Conservation (phyloP, 1,284 basidiomycete genomes). For the Xerocomus nothofagi region DNA sequence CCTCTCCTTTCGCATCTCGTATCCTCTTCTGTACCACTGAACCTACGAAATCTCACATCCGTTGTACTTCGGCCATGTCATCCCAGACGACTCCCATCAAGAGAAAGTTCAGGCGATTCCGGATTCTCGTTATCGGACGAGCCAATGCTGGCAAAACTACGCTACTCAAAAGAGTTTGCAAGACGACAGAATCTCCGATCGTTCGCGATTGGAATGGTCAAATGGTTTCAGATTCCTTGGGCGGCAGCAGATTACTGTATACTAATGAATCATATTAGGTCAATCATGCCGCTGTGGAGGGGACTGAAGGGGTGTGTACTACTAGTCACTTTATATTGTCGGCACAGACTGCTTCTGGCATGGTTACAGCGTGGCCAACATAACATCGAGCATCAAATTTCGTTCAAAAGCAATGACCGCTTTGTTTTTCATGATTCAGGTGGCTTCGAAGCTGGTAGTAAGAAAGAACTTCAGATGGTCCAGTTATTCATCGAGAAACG, state of each 20-base stretch:
- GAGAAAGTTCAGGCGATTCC: conserved; percentile 1
- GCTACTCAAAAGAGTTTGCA: conserved; percentile 6
- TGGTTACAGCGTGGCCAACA: too few relatives aligned
- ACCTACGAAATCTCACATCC: background rate
- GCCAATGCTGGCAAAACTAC: conserved; percentile 7
- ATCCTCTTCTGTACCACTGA: background rate
- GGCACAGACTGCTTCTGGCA: too few relatives aligned
- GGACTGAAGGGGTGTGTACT: background rate
- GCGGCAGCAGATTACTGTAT: background rate
- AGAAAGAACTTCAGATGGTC: too few relatives aligned
- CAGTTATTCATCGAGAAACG: too few relatives aligned
- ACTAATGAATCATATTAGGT: background rate
- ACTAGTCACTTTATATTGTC: too few relatives aligned
- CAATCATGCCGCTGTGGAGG: background rate
- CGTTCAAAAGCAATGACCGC: too few relatives aligned
- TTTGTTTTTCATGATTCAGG: too few relatives aligned
- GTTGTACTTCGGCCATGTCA: background rate
- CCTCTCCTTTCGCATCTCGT: background rate
- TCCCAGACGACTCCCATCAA: background rate
- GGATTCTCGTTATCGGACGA: conserved; percentile 6
- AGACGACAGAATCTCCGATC: conserved; percentile 1
- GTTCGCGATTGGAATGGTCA: background rate
- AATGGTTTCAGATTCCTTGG: background rate
- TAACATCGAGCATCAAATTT: too few relatives aligned
- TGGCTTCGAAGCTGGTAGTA: too few relatives aligned